Percentiles rank a stretch among this genome's conserved stretches.
These are phyloP conservation scores for Theobroma cacao DNA, from an alignment of 345 rosid species.

Conservation along the genomic window DNA sequence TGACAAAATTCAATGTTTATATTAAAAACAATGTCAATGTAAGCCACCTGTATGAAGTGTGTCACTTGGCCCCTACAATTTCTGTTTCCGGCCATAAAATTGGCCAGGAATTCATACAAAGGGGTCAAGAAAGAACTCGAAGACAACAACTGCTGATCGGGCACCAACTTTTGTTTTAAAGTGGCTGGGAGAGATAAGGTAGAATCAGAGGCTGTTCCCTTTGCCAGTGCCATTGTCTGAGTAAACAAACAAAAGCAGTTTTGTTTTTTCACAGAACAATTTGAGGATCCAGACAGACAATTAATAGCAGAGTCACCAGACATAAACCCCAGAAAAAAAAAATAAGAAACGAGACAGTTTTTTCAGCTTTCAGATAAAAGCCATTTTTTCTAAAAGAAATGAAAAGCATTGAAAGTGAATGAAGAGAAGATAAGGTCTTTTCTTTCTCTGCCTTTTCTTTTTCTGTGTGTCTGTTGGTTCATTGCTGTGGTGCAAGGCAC, in stretches of 20 bases:
- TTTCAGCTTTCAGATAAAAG: slow-evolving; percentile 2
- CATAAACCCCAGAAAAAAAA: slow-evolving; percentile 11
- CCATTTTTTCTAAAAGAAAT: slow-evolving; percentile 3
- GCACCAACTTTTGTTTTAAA: slow-evolving; percentile 28
- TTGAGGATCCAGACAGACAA: slow-evolving; percentile 24
- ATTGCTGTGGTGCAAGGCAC: slow-evolving; percentile 14
- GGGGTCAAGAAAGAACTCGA: slow-evolving; percentile 14
- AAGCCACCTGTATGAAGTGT: slow-evolving; percentile 11
- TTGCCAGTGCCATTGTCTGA: slow-evolving; percentile 20
- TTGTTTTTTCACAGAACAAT: slow-evolving; percentile 19
- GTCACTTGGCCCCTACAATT: slow-evolving; percentile 28
- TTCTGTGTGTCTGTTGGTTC: not conserved
- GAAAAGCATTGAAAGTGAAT: slow-evolving; percentile 13
- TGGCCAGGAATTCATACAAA: slow-evolving; percentile 33
- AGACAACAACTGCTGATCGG: slow-evolving; percentile 20
- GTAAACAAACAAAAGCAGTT: slow-evolving; percentile 37
- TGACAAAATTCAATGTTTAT: not conserved
- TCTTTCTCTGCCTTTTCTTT: not conserved
- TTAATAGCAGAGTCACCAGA: slow-evolving; percentile 24
- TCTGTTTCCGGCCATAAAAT: slow-evolving; percentile 25
- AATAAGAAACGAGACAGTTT: slow-evolving; percentile 24
- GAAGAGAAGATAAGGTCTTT: slow-evolving; percentile 25
- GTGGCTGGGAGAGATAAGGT: slow-evolving; percentile 44
- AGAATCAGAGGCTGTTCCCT: slow-evolving; percentile 38
- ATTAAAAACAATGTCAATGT: slow-evolving; percentile 1